phyloP scores from a whole-genome alignment of 2,329 filamentous ascomycete genomes.

The Colletotrichum lentis region DNA sequence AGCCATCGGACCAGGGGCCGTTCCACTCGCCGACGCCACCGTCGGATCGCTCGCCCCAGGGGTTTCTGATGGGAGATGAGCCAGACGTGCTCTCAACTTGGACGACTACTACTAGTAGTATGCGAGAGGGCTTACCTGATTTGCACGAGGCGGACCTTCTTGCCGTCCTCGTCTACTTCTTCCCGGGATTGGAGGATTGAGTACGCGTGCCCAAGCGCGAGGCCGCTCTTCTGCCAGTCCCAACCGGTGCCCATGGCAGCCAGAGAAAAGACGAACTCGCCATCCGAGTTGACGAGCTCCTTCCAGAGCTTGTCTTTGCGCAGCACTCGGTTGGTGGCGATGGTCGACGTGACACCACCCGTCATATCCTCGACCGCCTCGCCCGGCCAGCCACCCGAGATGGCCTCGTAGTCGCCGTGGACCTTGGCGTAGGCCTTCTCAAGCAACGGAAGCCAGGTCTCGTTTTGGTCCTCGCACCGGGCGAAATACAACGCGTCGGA shows the following conservation, averaged over 20 bases:
- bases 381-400: slow-evolving; percentile 72
- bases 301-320: slow-evolving; percentile 76
- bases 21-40: slow-evolving; percentile 67
- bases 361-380: slow-evolving; percentile 59
- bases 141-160: slow-evolving; percentile 52
- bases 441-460: slow-evolving; percentile 77
- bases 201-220: slow-evolving; percentile 59
- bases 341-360: slow-evolving; percentile 64
- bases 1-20: slow-evolving; percentile 78
- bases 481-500: slow-evolving; percentile 75
- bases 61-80: slow-evolving; percentile 60
- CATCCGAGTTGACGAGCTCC: slow-evolving; percentile 71
- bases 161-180: slow-evolving; percentile 52
- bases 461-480: slow-evolving; percentile 72
- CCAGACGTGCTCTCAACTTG: neutral
- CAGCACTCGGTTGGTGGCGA: slow-evolving; percentile 65
- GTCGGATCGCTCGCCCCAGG: slow-evolving; percentile 69
- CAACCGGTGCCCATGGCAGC: slow-evolving; percentile 46
- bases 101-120: no score
- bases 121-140: slow-evolving; percentile 49
- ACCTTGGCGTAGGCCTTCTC: slow-evolving; percentile 82
- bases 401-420: slow-evolving; percentile 74
- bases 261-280: slow-evolving; percentile 69
- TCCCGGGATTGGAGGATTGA: slow-evolving; percentile 59
- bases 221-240: slow-evolving; percentile 49